Evolutionary conservation across 257 asterid species (phyloP), one percentile per base, ranked within the genome.

Genomic region (Capsicum baccatum): DNA sequence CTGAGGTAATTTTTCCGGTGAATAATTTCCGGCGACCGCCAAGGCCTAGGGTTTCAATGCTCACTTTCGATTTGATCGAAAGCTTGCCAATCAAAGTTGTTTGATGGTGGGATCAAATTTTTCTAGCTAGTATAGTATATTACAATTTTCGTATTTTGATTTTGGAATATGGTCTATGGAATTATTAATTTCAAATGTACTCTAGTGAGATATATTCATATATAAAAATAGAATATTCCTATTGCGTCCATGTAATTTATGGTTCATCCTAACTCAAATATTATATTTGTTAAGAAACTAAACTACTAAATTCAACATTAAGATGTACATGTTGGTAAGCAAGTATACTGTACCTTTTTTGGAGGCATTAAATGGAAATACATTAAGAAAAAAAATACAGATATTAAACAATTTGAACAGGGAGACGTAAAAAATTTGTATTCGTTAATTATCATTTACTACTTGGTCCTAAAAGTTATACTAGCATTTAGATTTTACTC

Each of bases 61-160:
- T 87, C 47, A 79, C 90, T 26, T 81, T 88, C 13, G 86, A 87
- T 62, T 59, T 89, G 7, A 54, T 80, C 39, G 88, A 86, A 33
- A 64, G n/a, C 54, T 15, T 88, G 44, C 62, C 76, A 9, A 86
- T 88, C 48, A 83, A 74, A 69, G 88, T 87, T 5, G 26, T 82
- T 26, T 87, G 83, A 66, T 58, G 2, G 2, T 16, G 19, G 3
- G 2, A 0, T 1, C 8, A 2, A 52, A 12, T n/a, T 66, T 17
- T 79, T 12, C 3, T 33, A 59, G 39, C 8, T n/a, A 54, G 2
- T 79, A 5, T 11, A 79, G 3, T 15, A 11, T 26, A 19, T 35
- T 21, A 35, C 70, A 37, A 58, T 52, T 48, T 67, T 57, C 56
- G 8, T 68, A 39, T 26, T 33, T 68, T 83, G 9, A 0, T 15